Evolutionary conservation across 2,329 filamentous ascomycete species (phyloP).

Genomic region (Calonectria hongkongensis): DNA sequence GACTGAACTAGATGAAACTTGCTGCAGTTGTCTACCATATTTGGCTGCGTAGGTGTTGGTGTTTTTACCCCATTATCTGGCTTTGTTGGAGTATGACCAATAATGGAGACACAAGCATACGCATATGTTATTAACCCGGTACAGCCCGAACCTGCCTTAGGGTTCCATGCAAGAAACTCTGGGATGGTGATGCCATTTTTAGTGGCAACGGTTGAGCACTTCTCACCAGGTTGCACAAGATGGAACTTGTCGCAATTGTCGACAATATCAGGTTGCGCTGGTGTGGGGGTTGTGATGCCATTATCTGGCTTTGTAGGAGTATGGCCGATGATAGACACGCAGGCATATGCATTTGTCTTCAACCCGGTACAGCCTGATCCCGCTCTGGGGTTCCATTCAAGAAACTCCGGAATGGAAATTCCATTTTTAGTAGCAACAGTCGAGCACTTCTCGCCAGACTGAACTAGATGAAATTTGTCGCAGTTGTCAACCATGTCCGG

Average conservation of each 20-base stretch:
- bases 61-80: conserved; percentile 13
- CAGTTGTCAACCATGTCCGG: conserved; percentile 47
- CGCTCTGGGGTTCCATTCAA: conserved; percentile 37
- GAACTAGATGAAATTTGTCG: conserved; percentile 44
- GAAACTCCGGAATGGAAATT: conserved; percentile 28
- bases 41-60: conserved; percentile 45
- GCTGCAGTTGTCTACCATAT: conserved; percentile 57
- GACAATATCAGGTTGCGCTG: conserved; percentile 45
- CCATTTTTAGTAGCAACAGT: conserved; percentile 27
- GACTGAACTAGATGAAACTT: conserved; percentile 53
- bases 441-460: neutral
- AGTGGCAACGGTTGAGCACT: conserved; percentile 14
- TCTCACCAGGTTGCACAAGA: neutral
- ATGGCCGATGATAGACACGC: conserved; percentile 35
- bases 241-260: conserved; percentile 49
- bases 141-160: conserved; percentile 17
- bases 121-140: conserved; percentile 15
- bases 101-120: conserved; percentile 33
- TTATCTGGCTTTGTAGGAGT: conserved; percentile 27
- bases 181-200: conserved; percentile 36
- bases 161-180: conserved; percentile 36
- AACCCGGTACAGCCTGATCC: conserved; percentile 19
- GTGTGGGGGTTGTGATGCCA: conserved; percentile 40
- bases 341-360: conserved; percentile 22
- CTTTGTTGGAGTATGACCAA: conserved; percentile 33